Evolutionary conservation across 768 basidiomycete genomes (phyloP).

Genomic region (Termitomyces sp.): DNA sequence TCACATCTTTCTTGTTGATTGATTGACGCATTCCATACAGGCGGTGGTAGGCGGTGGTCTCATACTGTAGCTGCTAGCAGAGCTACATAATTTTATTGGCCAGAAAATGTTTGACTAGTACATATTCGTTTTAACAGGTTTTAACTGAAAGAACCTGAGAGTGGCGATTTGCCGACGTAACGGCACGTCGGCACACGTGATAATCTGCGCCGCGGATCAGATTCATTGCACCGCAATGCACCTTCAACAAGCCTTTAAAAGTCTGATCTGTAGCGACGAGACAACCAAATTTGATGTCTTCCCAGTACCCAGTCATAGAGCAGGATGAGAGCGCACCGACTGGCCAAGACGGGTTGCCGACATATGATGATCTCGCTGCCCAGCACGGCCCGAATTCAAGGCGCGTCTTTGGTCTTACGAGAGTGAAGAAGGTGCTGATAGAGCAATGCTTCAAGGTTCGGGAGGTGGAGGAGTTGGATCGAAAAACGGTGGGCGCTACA

Average conservation of each 20-base stretch:
- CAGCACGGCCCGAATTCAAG: conserved; percentile 83
- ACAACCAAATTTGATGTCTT: conserved; percentile 15
- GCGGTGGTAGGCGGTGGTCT: too few relatives aligned
- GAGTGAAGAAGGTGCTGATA: conserved; percentile 2
- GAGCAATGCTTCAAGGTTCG: conserved; percentile 51
- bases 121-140: too few relatives aligned
- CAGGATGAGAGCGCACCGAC: conserved; percentile 34
- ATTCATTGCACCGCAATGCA: conserved; percentile 5
- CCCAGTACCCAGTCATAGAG: conserved; percentile 29
- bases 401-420: conserved; percentile 25
- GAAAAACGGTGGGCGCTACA: conserved; percentile 69
- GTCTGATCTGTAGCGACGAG: background rate
- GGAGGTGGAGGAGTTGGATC: conserved; percentile 84
- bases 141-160: too few relatives aligned
- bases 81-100: too few relatives aligned
- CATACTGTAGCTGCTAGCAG: too few relatives aligned
- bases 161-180: too few relatives aligned
- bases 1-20: too few relatives aligned
- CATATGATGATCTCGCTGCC: conserved; percentile 75
- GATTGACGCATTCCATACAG: too few relatives aligned
- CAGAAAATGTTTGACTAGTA: too few relatives aligned
- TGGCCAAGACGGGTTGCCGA: conserved; percentile 59
- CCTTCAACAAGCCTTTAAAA: background rate
- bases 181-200: background rate
- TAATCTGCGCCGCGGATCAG: too few relatives aligned